Percentiles rank a stretch among this genome's conserved stretches.
Conservation (phyloP, 2,329 filamentous ascomycete genomes). For the Ceratocystis huliohia region DNA sequence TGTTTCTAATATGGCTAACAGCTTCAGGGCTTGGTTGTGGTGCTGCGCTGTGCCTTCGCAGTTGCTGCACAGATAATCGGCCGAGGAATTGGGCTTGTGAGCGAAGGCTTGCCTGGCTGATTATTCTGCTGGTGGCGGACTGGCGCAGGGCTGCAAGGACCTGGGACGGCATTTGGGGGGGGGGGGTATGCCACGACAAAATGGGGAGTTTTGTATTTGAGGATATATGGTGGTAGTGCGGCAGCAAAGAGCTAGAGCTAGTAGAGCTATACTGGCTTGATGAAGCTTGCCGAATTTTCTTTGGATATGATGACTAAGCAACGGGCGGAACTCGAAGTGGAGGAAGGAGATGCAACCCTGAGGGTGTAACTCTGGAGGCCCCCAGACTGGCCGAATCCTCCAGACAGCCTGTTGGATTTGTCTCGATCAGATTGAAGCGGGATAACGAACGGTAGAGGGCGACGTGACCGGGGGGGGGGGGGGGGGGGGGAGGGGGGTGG, state of each 20-base stretch:
- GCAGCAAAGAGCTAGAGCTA: no score
- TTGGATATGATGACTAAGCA: conserved; percentile 2
- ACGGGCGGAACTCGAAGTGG: neutral
- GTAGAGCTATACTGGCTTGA: neutral
- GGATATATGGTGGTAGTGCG: no score
- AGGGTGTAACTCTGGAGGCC: neutral
- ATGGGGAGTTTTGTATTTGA: neutral
- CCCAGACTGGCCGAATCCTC: neutral
- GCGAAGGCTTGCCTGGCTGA: neutral
- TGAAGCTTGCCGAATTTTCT: neutral
- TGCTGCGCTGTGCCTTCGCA: conserved; percentile 9
- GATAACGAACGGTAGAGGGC: neutral
- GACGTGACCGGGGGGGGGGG: neutral
- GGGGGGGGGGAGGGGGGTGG: no score
- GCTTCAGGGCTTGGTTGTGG: neutral
- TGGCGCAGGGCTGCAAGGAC: neutral
- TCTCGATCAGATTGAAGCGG: neutral
- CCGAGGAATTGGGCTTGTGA: neutral
- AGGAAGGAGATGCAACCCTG: neutral
- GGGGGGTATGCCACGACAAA: neutral
- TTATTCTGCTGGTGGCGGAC: conserved; percentile 2
- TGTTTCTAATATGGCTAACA: conserved; percentile 55
- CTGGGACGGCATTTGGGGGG: conserved; percentile 10
- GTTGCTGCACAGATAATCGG: conserved; percentile 8
- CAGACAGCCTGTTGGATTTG: neutral